phyloP scores from a whole-genome alignment of 176 grass and related monocot species.

The Ensete ventricosum region DNA sequence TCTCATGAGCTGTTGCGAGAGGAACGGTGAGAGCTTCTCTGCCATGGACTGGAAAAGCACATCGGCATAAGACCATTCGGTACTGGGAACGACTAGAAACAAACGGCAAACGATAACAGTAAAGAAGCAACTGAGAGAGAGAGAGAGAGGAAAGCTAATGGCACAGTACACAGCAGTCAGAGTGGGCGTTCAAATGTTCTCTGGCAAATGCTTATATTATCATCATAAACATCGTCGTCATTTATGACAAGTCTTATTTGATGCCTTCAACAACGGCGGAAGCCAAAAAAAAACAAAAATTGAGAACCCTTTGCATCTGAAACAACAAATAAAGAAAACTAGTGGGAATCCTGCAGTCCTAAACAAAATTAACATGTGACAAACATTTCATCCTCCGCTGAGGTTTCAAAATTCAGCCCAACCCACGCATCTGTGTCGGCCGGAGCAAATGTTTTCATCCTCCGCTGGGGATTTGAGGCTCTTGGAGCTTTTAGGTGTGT shows the following conservation, averaged over 20 bases:
- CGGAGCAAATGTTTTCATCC: neutral
- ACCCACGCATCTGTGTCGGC: neutral
- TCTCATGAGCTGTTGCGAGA: neutral
- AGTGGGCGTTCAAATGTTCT: too few species aligned
- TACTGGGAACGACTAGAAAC: conserved; percentile 43
- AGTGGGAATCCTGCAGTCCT: conserved; percentile 22
- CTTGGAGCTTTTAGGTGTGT: too few species aligned
- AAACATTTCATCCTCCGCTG: conserved; percentile 18
- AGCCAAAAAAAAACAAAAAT: conserved; percentile 47
- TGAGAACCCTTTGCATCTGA: neutral
- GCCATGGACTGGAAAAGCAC: neutral
- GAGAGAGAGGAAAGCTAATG: conserved; percentile 21
- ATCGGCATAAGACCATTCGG: conserved; percentile 42
- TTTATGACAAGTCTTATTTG: conserved; percentile 52
- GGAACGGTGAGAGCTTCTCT: neutral
- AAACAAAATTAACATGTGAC: conserved; percentile 52
- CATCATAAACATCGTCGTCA: neutral
- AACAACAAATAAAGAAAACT: conserved; percentile 8
- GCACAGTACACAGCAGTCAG: conserved; percentile 10
- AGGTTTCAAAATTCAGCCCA: conserved; percentile 43
- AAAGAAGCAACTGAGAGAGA: neutral
- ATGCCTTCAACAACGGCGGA: conserved; percentile 32
- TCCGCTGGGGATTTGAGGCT: neutral
- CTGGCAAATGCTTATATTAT: neutral
- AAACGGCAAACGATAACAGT: conserved; percentile 11